Base-by-base conservation (phyloP, 148 eudicot species). In the Dianthus caryophyllus region DNA sequence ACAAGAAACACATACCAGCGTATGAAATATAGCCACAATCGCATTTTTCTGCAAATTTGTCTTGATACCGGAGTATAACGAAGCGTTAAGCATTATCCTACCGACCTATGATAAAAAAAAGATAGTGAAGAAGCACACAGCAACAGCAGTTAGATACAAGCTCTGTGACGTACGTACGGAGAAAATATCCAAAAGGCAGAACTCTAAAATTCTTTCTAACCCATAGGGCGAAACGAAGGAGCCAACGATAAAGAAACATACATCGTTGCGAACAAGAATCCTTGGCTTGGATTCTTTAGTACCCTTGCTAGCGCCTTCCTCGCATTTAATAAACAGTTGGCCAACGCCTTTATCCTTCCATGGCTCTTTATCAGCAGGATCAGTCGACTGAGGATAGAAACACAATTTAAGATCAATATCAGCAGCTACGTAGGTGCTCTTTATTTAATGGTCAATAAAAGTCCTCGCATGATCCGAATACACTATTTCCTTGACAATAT, bases 311-410 rank as follows among this genome's bases (percentile, higher is more conserved):
- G 81, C 80, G 55, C 87, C 92, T 73, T 91, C 97, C 71, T 79
- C 79, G 69, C 89, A 82, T 75, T 82, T 88, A 50, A 88, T 88
- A 59, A 79, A 84, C 65, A 91, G 90, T 69, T 83, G 85, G 18
- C 97, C 96, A 22, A 79, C 69, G 53, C 97, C 97, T 80, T 77
- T 91, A 68, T 91, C 90, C 79, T 84, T 91, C 96, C 97, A 91
- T 60, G 90, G 76, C 67, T 77, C 89, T 69, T 73, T 84, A 70
- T 83, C 95, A 39, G 75, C 83, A 25, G 95, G 95, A 82, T 90
- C 92, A 76, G 76, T 81, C 41, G 96, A 80, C 96, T 71, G 68
- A 6, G 50, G 47, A 62, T 22, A 24, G 66, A 41, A 14, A 62
- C 51, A 15, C 50, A 44, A 24, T 62, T 62, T 13, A 43, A 43